Percentiles rank a stretch among this genome's conserved stretches.
phyloP scores from a whole-genome alignment of 2,329 filamentous ascomycete species.

The Dactylellina leptospora region DNA sequence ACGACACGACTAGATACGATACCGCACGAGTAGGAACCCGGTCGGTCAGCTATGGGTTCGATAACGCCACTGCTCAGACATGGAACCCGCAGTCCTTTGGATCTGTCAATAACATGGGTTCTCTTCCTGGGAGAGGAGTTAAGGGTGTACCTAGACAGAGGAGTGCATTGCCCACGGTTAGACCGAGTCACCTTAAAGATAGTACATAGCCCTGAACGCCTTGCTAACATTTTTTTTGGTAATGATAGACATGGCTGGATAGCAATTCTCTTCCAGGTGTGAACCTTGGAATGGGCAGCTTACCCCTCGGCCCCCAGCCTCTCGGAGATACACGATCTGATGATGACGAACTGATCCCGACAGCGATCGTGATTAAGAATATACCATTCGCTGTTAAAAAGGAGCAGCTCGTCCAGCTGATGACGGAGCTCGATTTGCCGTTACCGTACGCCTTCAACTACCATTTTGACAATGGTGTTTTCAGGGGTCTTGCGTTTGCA shows the following conservation, averaged over 20 bases:
- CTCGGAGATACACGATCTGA: conserved; percentile 63
- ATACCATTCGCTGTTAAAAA: conserved; percentile 99
- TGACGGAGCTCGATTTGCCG: conserved; percentile 92
- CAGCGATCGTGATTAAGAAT: conserved; percentile 99
- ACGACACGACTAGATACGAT: conserved; percentile 66
- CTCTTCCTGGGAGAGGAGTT: conserved; percentile 66
- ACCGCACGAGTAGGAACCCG: conserved; percentile 67
- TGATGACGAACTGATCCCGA: conserved; percentile 91
- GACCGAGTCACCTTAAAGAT: conserved; percentile 11
- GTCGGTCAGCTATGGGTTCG: conserved; percentile 73
- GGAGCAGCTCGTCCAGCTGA: conserved; percentile 88
- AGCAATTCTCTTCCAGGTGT: conserved; percentile 59
- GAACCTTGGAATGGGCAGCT: conserved; percentile 60
- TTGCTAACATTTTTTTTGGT: conserved; percentile 23
- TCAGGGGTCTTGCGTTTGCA: conserved; percentile 93
- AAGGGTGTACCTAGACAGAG: conserved; percentile 56
- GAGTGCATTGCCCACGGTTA: conserved; percentile 57
- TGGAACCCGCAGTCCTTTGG: conserved; percentile 82
- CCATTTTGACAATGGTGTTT: conserved; percentile 97
- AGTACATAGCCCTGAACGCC: neutral
- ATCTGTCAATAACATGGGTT: conserved; percentile 71
- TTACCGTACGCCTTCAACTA: conserved; percentile 99
- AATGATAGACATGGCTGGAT: conserved; percentile 57
- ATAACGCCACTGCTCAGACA: conserved; percentile 74
- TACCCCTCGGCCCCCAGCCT: conserved; percentile 58